These are phyloP conservation scores for Fusarium coicis DNA, from an alignment of 2,329 filamentous ascomycete species.

Conservation along the genomic window DNA sequence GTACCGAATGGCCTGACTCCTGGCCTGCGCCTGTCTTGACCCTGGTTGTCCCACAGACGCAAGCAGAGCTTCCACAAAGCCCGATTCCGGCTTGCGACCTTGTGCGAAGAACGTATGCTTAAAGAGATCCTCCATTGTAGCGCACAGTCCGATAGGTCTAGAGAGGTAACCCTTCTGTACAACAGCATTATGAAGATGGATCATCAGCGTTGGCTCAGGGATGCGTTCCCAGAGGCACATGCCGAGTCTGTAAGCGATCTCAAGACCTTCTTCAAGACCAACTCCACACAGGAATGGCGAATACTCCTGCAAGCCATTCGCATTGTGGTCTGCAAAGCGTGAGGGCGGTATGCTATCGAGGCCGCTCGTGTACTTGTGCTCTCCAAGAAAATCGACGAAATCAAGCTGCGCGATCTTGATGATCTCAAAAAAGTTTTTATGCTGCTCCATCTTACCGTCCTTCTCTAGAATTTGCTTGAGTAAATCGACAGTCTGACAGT, in stretches of 20 bases:
- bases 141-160: constrained; percentile 46
- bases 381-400: constrained; percentile 33
- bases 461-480: background rate
- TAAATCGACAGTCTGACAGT: background rate
- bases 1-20: background rate
- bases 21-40: background rate
- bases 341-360: constrained; percentile 50
- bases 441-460: background rate
- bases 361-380: constrained; percentile 15
- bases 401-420: constrained; percentile 3
- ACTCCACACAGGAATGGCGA: constrained; percentile 61
- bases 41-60: background rate
- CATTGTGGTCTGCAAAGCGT: constrained; percentile 53
- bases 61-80: background rate
- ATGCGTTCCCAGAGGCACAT: constrained; percentile 54
- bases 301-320: constrained; percentile 60
- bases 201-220: constrained; percentile 51
- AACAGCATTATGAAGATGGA: constrained; percentile 62
- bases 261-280: constrained; percentile 57
- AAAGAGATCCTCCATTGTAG: constrained; percentile 38
- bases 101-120: constrained; percentile 8
- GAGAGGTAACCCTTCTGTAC: constrained; percentile 53
- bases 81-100: background rate
- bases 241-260: constrained; percentile 49
- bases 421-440: background rate